Evolutionary conservation across 2,329 filamentous ascomycete species (phyloP), one percentile per base, ranked within the genome.

Genomic region (Mycosphaerella sp.): DNA sequence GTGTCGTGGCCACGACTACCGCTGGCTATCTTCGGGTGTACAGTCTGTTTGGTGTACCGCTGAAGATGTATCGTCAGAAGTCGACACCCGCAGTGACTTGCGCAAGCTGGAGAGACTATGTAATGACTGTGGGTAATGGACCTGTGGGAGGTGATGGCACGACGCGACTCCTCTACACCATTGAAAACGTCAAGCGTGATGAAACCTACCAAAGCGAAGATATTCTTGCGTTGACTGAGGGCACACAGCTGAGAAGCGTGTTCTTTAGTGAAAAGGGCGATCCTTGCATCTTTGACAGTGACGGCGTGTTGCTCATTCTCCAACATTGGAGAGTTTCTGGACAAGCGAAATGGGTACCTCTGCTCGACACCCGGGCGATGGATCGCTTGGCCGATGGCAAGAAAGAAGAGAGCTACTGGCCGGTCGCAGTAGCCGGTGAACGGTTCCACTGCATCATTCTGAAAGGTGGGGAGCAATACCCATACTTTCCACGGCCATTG

Each of bases 401-500:
- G 54, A 96, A 95, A 71, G 81, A 86, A 60, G 93, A 98, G 72
- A 82, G 79, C 0, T 98, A 98, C 75, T 98, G 91, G 81, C 93
- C 93, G 1, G 89, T 98, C 32, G 93, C 93, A 0, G 91, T 97
- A 1, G 89, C 92, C 2, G 84, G 91, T 64, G 80, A 87, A 66
- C 92, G 87, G 66, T 98, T 98, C 72, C 92, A 97, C 77, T 98
- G 95, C 74, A 96, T 98, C 73, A 97, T 98, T 64, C 84, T 98
- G 67, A 98, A 98, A 74, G 93, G 93, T 59, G 87, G 87, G 36
- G 93, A 98, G 68, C 82, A 86, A 67, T 89, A 96, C 67, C 91
- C 92, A 0, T 96, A 93, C 74, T 97, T 92, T 73, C 93, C 89
- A 9, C 84, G 87, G 8, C 91, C 89, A 2, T 76, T 96, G 38